Evolutionary conservation across 345 rosid genomes (phyloP), one percentile per base, ranked within the genome.

Genomic region (Citrus reticulata): DNA sequence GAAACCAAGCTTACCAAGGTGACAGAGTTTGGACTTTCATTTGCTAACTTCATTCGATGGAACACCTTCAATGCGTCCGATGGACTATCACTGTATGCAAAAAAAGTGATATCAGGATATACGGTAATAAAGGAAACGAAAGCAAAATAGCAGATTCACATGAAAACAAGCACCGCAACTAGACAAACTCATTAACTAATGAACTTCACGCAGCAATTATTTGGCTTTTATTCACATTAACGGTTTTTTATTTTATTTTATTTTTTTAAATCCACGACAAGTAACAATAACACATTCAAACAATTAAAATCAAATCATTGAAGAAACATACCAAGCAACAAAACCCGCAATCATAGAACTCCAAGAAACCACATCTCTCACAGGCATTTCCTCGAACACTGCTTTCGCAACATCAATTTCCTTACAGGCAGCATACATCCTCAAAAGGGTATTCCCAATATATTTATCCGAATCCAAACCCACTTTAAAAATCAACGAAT

Each of bases 261-360:
- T 6, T 6, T 32, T 16, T 19, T 34, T 0, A 54, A 65, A 27
- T 34, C 14, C 20, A 7, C 17, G 42, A 19, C 9, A 34, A 65
- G 25, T 20, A 66, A 9, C 46, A 1, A 9, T 22, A 66, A 8
- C 46, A 1, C 11, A 8, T 17, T 6, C 7, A 65, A 7, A 49
- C 16, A 17, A 72, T 60, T 78, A 73, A 54, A 83, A 68, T 39
- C 64, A 73, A 80, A 73, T 61, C 40, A 83, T 70, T 25, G 81
- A 68, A 64, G 68, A 63, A 86, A 74, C 86, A 22, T 64, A 77
- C 81, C 87, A 82, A 37, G 81, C 34, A 78, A 68, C 77, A 78
- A 79, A 89, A 32, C 82, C 89, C 1, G 89, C 88, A 77, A 89
- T 84, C 87, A 89, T 67, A 13, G 91, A 86, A 64, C 88, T 87